Evolutionary conservation across 257 asterid genomes (phyloP), one percentile per base, ranked within the genome.

Genomic region (Primulina huaijiensis): DNA sequence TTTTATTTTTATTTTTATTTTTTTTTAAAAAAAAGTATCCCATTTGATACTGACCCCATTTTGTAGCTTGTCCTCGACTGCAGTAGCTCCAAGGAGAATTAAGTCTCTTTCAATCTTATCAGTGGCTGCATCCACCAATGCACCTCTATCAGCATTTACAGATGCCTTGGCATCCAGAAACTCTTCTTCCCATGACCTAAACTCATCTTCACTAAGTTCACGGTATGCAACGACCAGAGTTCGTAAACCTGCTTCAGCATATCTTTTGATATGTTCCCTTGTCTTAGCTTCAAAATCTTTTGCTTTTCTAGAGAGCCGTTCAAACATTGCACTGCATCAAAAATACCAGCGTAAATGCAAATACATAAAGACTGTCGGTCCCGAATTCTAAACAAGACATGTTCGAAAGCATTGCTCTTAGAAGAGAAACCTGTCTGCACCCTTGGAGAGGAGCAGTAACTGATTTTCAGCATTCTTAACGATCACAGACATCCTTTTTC

Each of bases 41-140:
- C 64, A 37, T 73, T 76, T 61, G 70, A 64, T 66, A 75, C 35
- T 75, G 60, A 93, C 99, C 96, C 97, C 99, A 77, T 86, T 87
- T 75, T 93, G 99, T 75, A 93, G 90, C 79, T 93, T 93, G 84
- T 93, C 99, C 76, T 93, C 99, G 3, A 93, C 94, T 59, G 97
- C 99, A 20, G 99, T 93, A 64, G 96, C 95, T 64, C 99, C 99
- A 33, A 90, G 89, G 75, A 93, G 96, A 79, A 85, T 77, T 61
- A 93, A 70, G 78, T 89, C 87, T 63, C 77, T 76, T 79, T 93
- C 99, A 35, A 93, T 86, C 78, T 78, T 89, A 68, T 93, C 96
- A 31, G 99, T 92, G 59, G 89, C 87, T 9, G 89, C 89, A 74
- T 89, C 96, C 60, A 90, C 82, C 81, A 93, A 64, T 23, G 82